Evolutionary conservation across 306 rosid species (phyloP).

Genomic region (Chamaecrista fasciculata): DNA sequence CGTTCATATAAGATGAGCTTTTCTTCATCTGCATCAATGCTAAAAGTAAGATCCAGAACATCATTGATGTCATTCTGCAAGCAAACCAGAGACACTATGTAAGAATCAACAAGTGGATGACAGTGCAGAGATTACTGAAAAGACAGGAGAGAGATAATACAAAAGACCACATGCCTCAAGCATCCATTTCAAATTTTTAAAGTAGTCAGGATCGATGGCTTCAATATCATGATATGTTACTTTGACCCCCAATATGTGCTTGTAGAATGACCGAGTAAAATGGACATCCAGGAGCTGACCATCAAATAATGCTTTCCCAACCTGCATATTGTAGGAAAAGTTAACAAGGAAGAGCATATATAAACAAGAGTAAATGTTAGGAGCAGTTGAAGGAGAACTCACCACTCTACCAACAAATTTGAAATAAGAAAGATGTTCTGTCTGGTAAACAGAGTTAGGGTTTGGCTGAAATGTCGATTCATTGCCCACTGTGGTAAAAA

Average conservation of each 20-base stretch:
- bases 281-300: constrained; percentile 97
- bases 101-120: constrained; percentile 14
- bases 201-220: constrained; percentile 95
- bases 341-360: constrained; percentile 29
- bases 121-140: background rate
- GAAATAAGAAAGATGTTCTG: constrained; percentile 96
- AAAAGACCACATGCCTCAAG: constrained; percentile 63
- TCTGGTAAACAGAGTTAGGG: constrained; percentile 95
- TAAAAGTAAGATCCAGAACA: constrained; percentile 84
- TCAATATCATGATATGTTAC: constrained; percentile 97
- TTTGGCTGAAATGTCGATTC: constrained; percentile 95
- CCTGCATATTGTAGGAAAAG: constrained; percentile 48
- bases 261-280: constrained; percentile 95
- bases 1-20: constrained; percentile 85
- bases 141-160: background rate
- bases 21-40: constrained; percentile 98
- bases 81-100: constrained; percentile 15
- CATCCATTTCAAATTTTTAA: constrained; percentile 89
- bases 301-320: constrained; percentile 93
- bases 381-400: constrained; percentile 41
- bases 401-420: constrained; percentile 99
- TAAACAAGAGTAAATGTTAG: constrained; percentile 14
- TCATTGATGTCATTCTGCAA: constrained; percentile 85
- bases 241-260: constrained; percentile 84
- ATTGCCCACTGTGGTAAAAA: constrained; percentile 95